Percentiles rank a stretch among this genome's conserved stretches.
These are phyloP conservation scores for Xylaria bambusicola DNA, from an alignment of 495 filamentous ascomycete species.

Conservation along the genomic window DNA sequence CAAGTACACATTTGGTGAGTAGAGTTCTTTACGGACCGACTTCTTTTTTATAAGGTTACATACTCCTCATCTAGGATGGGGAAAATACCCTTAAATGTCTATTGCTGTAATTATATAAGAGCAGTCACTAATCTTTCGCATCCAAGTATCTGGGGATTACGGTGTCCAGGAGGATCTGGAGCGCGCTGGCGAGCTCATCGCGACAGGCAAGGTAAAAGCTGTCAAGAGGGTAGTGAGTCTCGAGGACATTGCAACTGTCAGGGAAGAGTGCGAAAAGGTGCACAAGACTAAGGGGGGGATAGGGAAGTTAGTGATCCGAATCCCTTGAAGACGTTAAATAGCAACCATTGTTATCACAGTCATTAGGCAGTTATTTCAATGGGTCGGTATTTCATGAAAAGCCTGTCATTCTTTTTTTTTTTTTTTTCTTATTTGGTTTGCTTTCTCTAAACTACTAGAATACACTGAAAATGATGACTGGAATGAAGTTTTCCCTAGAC, in stretches of 20 bases:
- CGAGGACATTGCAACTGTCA: slow-evolving; percentile 49
- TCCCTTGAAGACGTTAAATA: slow-evolving; percentile 27
- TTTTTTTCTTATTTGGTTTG: neutral
- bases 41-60: neutral
- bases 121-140: neutral
- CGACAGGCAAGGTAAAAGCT: slow-evolving; percentile 46
- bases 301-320: slow-evolving; percentile 56
- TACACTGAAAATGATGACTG: slow-evolving; percentile 1
- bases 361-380: neutral
- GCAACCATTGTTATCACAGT: neutral
- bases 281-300: slow-evolving; percentile 54
- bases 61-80: too few relatives aligned
- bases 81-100: too few relatives aligned
- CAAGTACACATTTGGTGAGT: slow-evolving; percentile 32
- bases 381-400: too few relatives aligned
- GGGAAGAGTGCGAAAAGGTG: slow-evolving; percentile 48
- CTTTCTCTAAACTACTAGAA: neutral
- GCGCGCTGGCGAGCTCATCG: slow-evolving; percentile 42
- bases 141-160: slow-evolving; percentile 38
- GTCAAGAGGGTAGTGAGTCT: slow-evolving; percentile 46
- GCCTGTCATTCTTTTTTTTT: too few relatives aligned
- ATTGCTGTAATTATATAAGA: neutral
- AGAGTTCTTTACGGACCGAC: too few relatives aligned
- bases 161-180: slow-evolving; percentile 44
- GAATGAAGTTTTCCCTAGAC: neutral